phyloP scores from a whole-genome alignment of 2,329 filamentous ascomycete genomes.

The Alternaria rosae region DNA sequence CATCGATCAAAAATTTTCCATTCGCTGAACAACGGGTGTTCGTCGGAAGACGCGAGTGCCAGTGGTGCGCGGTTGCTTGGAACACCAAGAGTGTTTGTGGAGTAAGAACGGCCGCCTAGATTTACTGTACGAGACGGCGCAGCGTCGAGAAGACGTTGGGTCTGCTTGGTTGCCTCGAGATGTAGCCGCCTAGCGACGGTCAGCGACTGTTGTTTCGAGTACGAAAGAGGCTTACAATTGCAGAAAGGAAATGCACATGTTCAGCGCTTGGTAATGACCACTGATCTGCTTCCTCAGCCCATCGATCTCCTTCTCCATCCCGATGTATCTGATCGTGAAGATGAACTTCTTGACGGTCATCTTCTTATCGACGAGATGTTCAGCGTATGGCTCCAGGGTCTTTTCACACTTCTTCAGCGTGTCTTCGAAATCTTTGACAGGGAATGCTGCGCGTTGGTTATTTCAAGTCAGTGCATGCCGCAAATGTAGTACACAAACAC shows the following conservation, averaged over 20 bases:
- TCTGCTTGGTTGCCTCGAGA: conserved; percentile 36
- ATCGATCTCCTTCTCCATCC: conserved; percentile 45
- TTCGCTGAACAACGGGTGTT: conserved; percentile 41
- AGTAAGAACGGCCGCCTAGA: conserved; percentile 35
- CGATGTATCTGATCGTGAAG: conserved; percentile 44
- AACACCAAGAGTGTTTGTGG: conserved; percentile 28
- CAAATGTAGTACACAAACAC: not conserved
- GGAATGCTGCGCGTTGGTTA: conserved; percentile 33
- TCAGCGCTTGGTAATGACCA: conserved; percentile 40
- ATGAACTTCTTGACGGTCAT: conserved; percentile 41
- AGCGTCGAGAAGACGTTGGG: conserved; percentile 29
- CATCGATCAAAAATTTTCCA: conserved; percentile 41
- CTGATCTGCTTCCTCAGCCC: conserved; percentile 37
- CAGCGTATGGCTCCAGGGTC: conserved; percentile 38
- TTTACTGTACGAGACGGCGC: conserved; percentile 35
- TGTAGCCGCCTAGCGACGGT: conserved; percentile 33
- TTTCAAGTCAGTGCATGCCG: not conserved
- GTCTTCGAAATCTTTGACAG: conserved; percentile 39
- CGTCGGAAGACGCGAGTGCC: conserved; percentile 35
- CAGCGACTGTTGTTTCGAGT: conserved; percentile 2
- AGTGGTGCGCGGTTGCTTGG: conserved; percentile 23
- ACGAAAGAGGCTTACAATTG: conserved; percentile 29
- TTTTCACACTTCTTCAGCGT: conserved; percentile 41
- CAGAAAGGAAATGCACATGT: conserved; percentile 43
- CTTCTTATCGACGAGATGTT: conserved; percentile 40